Conservation (phyloP, 352 stramenopile genomes). For the Phytophthora quininea region DNA sequence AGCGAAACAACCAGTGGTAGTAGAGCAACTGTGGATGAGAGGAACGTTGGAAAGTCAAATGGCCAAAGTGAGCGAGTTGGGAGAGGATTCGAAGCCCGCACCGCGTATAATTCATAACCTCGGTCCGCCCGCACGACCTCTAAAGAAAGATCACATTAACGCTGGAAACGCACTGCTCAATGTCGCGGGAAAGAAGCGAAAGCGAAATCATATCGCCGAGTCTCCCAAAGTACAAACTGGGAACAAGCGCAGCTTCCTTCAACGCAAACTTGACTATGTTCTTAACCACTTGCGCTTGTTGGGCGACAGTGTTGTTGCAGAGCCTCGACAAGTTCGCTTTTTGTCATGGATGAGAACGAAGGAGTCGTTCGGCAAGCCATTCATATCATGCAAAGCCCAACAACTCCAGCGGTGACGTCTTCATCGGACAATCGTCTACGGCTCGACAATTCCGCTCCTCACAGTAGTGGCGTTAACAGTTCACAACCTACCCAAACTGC, state of each 20-base stretch:
- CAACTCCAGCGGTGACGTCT: conserved; percentile 7
- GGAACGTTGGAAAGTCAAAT: conserved; percentile 79
- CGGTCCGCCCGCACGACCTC: conserved; percentile 14
- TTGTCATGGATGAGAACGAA: conserved; percentile 36
- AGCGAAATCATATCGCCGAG: conserved; percentile 12
- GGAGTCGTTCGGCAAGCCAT: conserved; percentile 29
- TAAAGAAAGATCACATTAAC: conserved; percentile 15
- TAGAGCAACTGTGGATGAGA: conserved; percentile 91
- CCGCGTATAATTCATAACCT: conserved; percentile 12
- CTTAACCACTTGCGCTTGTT: conserved; percentile 45
- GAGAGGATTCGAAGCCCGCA: conserved; percentile 2
- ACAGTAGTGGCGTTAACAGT: too few relatives aligned
- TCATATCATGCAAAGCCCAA: conserved; percentile 20
- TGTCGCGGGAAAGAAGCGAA: conserved; percentile 30
- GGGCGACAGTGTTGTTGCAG: conserved; percentile 21
- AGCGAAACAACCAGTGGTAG: conserved; percentile 83
- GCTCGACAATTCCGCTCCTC: background rate
- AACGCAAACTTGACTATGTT: conserved; percentile 44
- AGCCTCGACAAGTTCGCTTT: conserved; percentile 40
- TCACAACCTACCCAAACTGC: too few relatives aligned
- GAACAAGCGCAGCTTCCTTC: conserved; percentile 38
- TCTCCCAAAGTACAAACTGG: conserved; percentile 19
- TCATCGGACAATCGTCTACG: background rate
- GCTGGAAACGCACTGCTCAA: conserved; percentile 13
- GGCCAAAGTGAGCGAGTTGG: conserved; percentile 44